Conservation (phyloP, 2,329 filamentous ascomycete species). For the Cercospora berteroae region DNA sequence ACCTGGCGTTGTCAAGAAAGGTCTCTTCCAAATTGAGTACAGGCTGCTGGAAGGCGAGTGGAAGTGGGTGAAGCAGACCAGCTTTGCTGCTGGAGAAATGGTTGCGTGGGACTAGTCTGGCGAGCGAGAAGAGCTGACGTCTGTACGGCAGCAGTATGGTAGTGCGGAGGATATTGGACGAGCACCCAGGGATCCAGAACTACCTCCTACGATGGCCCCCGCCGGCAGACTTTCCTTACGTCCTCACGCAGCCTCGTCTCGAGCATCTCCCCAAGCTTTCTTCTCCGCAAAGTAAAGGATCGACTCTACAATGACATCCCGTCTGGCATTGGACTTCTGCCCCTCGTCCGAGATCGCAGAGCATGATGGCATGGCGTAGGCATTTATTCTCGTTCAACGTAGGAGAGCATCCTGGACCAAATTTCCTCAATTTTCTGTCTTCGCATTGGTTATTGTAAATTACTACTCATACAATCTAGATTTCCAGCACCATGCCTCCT, state of each 20-base stretch:
- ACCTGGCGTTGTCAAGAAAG: not conserved
- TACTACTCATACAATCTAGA: not conserved
- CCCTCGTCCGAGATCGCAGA: constrained; percentile 8
- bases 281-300: constrained; percentile 4
- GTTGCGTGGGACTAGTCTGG: not conserved
- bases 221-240: not conserved
- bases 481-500: constrained; percentile 17
- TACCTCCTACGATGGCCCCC: not conserved
- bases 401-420: not conserved
- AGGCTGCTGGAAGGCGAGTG: not conserved
- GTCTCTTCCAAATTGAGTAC: not conserved
- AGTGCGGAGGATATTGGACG: not conserved
- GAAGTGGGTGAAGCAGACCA: not conserved
- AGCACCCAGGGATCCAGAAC: not conserved
- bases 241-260: constrained; percentile 1
- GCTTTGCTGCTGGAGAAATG: constrained; percentile 1
- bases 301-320: constrained; percentile 5
- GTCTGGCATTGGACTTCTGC: not conserved
- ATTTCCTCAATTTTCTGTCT: not conserved
- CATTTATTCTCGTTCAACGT: not conserved
- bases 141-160: not conserved
- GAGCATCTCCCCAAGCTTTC: constrained; percentile 3
- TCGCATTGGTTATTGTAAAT: not conserved
- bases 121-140: not conserved
- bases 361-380: constrained; percentile 1